Base-by-base conservation (phyloP, 2,329 filamentous ascomycete genomes). In the Colletotrichum sp. region DNA sequence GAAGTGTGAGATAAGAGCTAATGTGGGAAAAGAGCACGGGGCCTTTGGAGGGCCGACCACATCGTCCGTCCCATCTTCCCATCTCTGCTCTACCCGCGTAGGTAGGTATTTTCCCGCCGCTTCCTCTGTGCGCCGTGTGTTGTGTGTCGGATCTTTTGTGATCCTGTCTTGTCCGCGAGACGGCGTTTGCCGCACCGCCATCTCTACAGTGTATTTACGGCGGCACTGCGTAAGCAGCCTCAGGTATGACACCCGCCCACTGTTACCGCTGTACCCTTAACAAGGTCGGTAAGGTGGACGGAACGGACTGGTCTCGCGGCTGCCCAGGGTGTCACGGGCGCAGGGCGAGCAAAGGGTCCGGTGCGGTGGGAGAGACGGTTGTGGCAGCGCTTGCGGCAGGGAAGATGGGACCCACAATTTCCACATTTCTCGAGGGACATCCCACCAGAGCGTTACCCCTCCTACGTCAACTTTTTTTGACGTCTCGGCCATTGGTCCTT, bases 381-480 rank as follows among this genome's bases (percentile, higher is more conserved):
- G 74, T 76, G 64, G 71, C 70, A 73, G 74, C 70, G 28, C 63
- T 72, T 66, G 59, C 30, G 49, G 64, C 71, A 76, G 71, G 74
- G 74, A 49, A 44, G 64, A 13, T 9, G 36, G 18, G 24, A 26
- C 57, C 68, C 57, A 32, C 26, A 63, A 44, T 21, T 52, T 49
- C 63, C 55, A 57, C 18, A 66, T 24, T 36, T 49, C 67, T 39
- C 32, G 34, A 70, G n/a, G 64, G 44, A 59, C 74, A 69, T 76
- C 59, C 74, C 74, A 76, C 74, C 74, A 65, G 36, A 69, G 44
- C 70, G 65, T 66, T 76, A 76, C 74, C 74, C 74, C 74, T 76
- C 74, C 70, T 76, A 76, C 74, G 74, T 76, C 74, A 76, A 76
- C 59, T 60, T 65, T 69, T 69, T 68, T 36, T 44, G 36, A 71